Percentiles rank a stretch among this genome's conserved stretches.
These are phyloP conservation scores for Astrocystis sublimbata DNA, from an alignment of 495 filamentous ascomycete species.

Conservation along the genomic window DNA sequence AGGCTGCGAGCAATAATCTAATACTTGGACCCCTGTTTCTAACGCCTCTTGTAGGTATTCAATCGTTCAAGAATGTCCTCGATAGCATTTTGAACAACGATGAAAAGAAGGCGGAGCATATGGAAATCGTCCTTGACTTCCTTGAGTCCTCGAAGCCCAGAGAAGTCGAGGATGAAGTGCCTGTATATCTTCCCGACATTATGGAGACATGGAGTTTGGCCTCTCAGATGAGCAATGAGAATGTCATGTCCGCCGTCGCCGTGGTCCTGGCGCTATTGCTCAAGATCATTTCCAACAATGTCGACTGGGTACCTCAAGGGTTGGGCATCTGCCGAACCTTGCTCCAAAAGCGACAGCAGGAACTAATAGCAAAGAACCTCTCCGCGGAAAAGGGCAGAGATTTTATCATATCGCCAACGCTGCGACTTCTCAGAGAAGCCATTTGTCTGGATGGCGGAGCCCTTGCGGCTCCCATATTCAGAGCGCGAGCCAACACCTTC, in stretches of 20 bases:
- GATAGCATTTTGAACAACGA: slow-evolving; percentile 60
- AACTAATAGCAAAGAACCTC: slow-evolving; percentile 69
- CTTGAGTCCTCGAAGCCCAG: slow-evolving; percentile 65
- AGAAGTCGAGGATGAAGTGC: slow-evolving; percentile 51
- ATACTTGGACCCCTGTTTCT: slow-evolving; percentile 7
- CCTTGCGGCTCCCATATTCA: slow-evolving; percentile 68
- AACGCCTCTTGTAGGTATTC: slow-evolving; percentile 56
- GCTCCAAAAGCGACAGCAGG: slow-evolving; percentile 69
- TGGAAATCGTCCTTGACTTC: slow-evolving; percentile 68
- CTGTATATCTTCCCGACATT: slow-evolving; percentile 67
- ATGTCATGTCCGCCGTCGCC: slow-evolving; percentile 70
- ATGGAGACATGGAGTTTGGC: slow-evolving; percentile 80
- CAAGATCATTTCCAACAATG: slow-evolving; percentile 64
- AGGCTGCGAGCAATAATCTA: slow-evolving; percentile 24
- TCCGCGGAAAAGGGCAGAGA: slow-evolving; percentile 74
- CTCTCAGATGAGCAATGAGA: slow-evolving; percentile 68
- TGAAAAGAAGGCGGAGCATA: slow-evolving; percentile 47
- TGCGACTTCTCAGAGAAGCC: slow-evolving; percentile 78
- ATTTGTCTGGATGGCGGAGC: slow-evolving; percentile 79
- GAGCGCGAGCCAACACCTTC: slow-evolving; percentile 68
- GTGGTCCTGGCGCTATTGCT: slow-evolving; percentile 76
- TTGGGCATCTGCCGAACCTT: slow-evolving; percentile 70
- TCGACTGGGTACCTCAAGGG: slow-evolving; percentile 72
- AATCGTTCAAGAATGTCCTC: slow-evolving; percentile 76
- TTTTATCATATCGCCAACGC: slow-evolving; percentile 77